phyloP scores from a whole-genome alignment of 2,329 filamentous ascomycete genomes.

The Ophiostoma sp. region DNA sequence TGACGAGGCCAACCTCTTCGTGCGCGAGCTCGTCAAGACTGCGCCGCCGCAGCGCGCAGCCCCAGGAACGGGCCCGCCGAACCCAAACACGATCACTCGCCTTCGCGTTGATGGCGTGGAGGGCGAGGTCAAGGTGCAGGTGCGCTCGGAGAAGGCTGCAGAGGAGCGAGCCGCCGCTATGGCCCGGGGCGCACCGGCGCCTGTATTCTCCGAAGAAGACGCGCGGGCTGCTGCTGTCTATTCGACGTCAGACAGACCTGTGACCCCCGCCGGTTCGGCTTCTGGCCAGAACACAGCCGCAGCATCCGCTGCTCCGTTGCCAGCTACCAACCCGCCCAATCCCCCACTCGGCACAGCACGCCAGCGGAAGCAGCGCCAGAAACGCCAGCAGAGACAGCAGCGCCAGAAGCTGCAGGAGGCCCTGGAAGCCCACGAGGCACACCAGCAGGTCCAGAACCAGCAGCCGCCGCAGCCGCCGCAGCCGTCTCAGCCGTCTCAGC shows the following conservation, averaged over 20 bases:
- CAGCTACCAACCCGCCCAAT: constrained; percentile 12
- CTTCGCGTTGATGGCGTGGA: constrained; percentile 52
- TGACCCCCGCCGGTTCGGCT: background rate
- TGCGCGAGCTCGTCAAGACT: constrained; percentile 54
- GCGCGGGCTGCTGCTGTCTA: constrained; percentile 13
- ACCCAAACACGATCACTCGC: constrained; percentile 32
- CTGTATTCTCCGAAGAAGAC: background rate
- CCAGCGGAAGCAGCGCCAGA: constrained; percentile 27
- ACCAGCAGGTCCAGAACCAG: constrained; percentile 10
- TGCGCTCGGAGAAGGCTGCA: constrained; percentile 32
- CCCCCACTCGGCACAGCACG: constrained; percentile 25
- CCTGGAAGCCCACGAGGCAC: constrained; percentile 14
- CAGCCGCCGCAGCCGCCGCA: background rate
- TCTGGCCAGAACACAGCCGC: background rate
- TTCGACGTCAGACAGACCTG: background rate
- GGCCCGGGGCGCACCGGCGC: background rate
- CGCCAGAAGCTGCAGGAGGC: constrained; percentile 25
- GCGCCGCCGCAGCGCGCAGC: constrained; percentile 28
- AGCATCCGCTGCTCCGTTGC: background rate
- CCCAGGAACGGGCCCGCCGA: background rate
- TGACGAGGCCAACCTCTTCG: constrained; percentile 64
- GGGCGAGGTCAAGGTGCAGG: constrained; percentile 52
- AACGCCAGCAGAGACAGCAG: constrained; percentile 26
- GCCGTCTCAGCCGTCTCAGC: background rate
- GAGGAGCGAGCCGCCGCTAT: constrained; percentile 2